A percentile compares a stretch with the other conserved stretches of the same genome.
Evolutionary conservation across 2,329 filamentous ascomycete genomes (phyloP).

Genomic region (Plectosphaerella sp.): DNA sequence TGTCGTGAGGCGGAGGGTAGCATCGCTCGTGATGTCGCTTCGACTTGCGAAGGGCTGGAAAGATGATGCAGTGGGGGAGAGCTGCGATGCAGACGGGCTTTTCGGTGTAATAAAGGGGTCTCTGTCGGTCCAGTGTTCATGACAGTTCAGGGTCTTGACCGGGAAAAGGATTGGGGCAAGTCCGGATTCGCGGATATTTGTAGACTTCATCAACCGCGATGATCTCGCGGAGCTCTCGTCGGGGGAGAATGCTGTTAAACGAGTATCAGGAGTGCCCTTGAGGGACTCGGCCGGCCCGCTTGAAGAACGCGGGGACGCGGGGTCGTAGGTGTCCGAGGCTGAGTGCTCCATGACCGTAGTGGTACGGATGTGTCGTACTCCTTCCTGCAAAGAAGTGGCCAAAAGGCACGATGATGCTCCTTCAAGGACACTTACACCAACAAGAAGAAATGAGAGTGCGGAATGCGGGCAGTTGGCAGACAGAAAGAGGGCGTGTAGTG

Average conservation of each 20-base stretch:
- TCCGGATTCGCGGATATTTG: slow-evolving; percentile 24
- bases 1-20: no score
- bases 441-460: no score
- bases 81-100: slow-evolving; percentile 26
- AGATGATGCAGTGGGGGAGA: slow-evolving; percentile 60
- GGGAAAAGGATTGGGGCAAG: slow-evolving; percentile 19
- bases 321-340: slow-evolving; percentile 23
- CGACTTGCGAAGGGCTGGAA: slow-evolving; percentile 45
- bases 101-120: slow-evolving; percentile 50
- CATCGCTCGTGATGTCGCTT: no score
- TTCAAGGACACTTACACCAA: no score
- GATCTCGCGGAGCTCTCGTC: slow-evolving; percentile 47
- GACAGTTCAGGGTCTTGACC: slow-evolving; percentile 17
- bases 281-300: slow-evolving; percentile 49
- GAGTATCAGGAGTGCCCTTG: slow-evolving; percentile 61
- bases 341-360: neutral
- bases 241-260: slow-evolving; percentile 59
- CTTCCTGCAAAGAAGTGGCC: no score
- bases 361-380: no score
- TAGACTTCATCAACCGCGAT: slow-evolving; percentile 27
- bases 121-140: slow-evolving; percentile 27
- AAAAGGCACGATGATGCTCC: no score
- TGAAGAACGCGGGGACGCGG: slow-evolving; percentile 47
- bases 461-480: no score
- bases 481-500: no score